Evolutionary conservation across 139 green algal species (phyloP).

Genomic region (Axilococcus clingmanii): DNA sequence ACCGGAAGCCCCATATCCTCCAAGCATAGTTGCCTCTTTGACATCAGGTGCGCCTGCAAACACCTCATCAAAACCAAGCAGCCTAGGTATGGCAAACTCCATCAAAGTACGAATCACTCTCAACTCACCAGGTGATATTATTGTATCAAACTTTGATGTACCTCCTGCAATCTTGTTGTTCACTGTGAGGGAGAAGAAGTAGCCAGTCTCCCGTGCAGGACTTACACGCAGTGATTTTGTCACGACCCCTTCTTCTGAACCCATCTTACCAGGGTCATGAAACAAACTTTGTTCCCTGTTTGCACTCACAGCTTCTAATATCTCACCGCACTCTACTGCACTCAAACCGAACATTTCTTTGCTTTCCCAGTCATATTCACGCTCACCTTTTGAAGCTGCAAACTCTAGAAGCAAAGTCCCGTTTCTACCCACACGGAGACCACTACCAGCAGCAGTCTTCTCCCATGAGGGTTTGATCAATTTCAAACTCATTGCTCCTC

Average conservation of each 20-base stretch:
- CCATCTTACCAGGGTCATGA: slow-evolving; percentile 28
- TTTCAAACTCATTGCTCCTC: slow-evolving; percentile 24
- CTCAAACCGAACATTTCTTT: slow-evolving; percentile 25
- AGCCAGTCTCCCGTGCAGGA: slow-evolving; percentile 11
- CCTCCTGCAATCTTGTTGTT: slow-evolving; percentile 3
- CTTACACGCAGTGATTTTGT: slow-evolving; percentile 1
- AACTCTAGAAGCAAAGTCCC: slow-evolving; percentile 32
- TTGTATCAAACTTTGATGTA: slow-evolving; percentile 8
- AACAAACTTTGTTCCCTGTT: slow-evolving; percentile 3
- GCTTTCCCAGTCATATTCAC: slow-evolving; percentile 24
- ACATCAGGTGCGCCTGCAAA: slow-evolving; percentile 12
- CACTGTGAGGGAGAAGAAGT: slow-evolving; percentile 15
- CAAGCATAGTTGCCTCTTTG: background rate
- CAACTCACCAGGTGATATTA: slow-evolving; percentile 11
- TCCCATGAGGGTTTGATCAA: slow-evolving; percentile 29
- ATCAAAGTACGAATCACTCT: slow-evolving; percentile 13
- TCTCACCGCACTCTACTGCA: slow-evolving; percentile 20
- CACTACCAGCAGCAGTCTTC: slow-evolving; percentile 2
- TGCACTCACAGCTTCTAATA: slow-evolving; percentile 12
- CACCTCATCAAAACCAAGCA: slow-evolving; percentile 31
- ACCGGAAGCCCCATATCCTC: too few species aligned
- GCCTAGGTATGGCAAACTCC: slow-evolving; percentile 22
- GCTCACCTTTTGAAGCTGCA: slow-evolving; percentile 14
- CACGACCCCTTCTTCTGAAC: background rate
- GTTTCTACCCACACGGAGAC: slow-evolving; percentile 7